These are phyloP conservation scores for Saccharomyces hybrid DNA, from an alignment of 1,139 yeast species.

Conservation along the genomic window DNA sequence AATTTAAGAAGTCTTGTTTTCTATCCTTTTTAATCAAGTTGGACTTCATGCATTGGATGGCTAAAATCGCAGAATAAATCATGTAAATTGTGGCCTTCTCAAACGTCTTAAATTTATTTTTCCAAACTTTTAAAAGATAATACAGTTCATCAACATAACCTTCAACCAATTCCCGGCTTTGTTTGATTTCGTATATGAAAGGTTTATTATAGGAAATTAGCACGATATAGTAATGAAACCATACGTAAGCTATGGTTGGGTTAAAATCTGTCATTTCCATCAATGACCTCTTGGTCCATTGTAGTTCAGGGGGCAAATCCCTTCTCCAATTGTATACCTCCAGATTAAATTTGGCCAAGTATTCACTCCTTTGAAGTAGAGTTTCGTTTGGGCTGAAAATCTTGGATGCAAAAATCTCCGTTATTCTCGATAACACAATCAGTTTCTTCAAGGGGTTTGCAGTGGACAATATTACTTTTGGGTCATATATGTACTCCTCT, in stretches of 20 bases:
- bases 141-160: constrained; percentile 32
- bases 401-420: constrained; percentile 40
- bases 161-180: constrained; percentile 22
- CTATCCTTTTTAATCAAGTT: constrained; percentile 17
- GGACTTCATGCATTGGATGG: constrained; percentile 25
- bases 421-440: constrained; percentile 46
- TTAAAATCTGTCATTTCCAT: constrained; percentile 37
- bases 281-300: constrained; percentile 40
- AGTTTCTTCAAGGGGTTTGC: constrained; percentile 43
- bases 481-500: constrained; percentile 34
- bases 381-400: constrained; percentile 23
- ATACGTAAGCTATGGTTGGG: constrained; percentile 45
- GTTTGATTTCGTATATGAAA: constrained; percentile 34
- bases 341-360: constrained; percentile 38
- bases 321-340: constrained; percentile 44
- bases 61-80: constrained; percentile 26
- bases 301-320: constrained; percentile 39
- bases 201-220: constrained; percentile 52
- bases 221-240: constrained; percentile 52
- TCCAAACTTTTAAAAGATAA: constrained; percentile 28
- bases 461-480: constrained; percentile 27
- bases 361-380: constrained; percentile 19
- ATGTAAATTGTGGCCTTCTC: constrained; percentile 25
- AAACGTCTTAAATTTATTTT: constrained; percentile 28
- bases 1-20: constrained; percentile 15